Base-by-base conservation (phyloP, 768 basidiomycete species). In the Boletales sp. region DNA sequence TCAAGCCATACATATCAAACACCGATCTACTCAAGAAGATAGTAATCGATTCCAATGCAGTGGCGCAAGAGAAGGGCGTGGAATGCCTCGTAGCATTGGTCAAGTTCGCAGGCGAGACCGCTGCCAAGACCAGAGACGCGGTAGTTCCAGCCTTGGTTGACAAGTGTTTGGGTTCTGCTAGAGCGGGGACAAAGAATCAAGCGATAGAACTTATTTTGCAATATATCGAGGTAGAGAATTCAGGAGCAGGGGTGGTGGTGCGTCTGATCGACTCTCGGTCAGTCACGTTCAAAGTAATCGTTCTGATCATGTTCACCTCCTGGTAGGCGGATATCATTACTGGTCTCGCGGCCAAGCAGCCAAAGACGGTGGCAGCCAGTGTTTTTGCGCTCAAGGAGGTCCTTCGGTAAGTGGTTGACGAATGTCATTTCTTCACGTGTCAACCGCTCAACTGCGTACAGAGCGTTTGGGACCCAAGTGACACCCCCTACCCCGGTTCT, bases 51-150 rank as follows among this genome's bases (percentile, higher is more conserved):
- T 75, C 93, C 1, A 98, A 98, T 69, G 96, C 88, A 25, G 95
- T 97, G 30, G 94, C 95, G 11, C 96, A 99, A 70, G 96, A 99
- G 75, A 97, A 95, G 66, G 96, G 90, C 31, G 80, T 98, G 6
- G 95, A 97, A 64, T 92, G 88, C 58, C 71, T 94, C 32, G 82
- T 87, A 47, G 77, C 85, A 30, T 78, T 98, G 51, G 84, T 96
- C 58, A 91, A 93, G 71, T 91, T 85, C 63, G 90, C 93, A 8
- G 96, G 95, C 52, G 92, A 94, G 77, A 85, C 79, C 40, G 83
- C 87, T 40, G 87, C 87, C 41, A 85, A 83, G 71, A 87, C 89
- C 36, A 78, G 91, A 60, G 82, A 89, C 45, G 77, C 75, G 3
- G 84, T 99, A 9, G 75, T 96, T 8, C 90, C 94, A n/a, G 86